Conservation (phyloP, 78 protist species). For the Planoprotostelium fungivorum region DNA sequence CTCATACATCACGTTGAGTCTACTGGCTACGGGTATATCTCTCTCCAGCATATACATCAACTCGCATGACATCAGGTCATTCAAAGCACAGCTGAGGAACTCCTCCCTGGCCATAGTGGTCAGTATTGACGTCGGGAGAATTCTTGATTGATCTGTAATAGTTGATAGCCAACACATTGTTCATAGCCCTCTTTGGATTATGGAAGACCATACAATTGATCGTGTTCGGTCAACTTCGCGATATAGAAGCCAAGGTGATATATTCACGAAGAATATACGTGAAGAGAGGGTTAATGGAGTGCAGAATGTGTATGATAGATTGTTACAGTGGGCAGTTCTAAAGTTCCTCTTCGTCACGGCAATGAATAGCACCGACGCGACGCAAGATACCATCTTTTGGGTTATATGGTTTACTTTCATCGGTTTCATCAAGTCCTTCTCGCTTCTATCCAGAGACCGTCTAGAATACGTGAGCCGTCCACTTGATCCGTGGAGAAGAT, state of each 20-base stretch:
- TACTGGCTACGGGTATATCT: not conserved
- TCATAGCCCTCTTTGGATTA: not conserved
- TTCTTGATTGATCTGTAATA: not conserved
- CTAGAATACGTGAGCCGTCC: conserved; percentile 53
- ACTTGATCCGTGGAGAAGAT: not conserved
- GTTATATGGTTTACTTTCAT: conserved; percentile 53
- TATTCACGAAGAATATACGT: not conserved
- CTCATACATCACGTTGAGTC: not conserved
- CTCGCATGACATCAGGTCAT: not conserved
- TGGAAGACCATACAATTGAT: not conserved
- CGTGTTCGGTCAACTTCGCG: not conserved
- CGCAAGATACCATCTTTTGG: conserved; percentile 24
- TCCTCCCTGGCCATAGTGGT: not conserved
- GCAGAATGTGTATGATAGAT: conserved; percentile 50
- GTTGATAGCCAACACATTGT: not conserved
- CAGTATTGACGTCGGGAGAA: not conserved
- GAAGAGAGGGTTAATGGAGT: conserved; percentile 10
- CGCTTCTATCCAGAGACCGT: conserved; percentile 61
- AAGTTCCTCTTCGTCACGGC: conserved; percentile 58
- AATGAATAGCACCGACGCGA: conserved; percentile 24
- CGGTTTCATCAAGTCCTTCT: conserved; percentile 58
- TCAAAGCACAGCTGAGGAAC: not conserved
- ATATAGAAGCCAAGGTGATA: not conserved
- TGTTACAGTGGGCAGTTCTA: conserved; percentile 35
- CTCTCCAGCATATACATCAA: not conserved